Evolutionary conservation across 2,329 filamentous ascomycete species (phyloP), one percentile per base, ranked within the genome.

Genomic region (Colletotrichum nymphaeae): DNA sequence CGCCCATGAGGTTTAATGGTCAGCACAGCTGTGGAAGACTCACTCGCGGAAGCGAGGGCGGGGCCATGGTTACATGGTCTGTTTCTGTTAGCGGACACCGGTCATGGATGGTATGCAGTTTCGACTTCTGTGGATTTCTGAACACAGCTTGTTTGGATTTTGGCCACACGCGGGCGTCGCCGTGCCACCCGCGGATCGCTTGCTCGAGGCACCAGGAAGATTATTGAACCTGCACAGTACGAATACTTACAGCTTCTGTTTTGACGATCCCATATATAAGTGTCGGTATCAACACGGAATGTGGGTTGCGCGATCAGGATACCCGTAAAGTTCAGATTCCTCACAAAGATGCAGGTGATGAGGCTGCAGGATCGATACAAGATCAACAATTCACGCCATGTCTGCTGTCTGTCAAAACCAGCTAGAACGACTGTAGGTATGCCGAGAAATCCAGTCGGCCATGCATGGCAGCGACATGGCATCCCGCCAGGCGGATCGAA

Each of bases 401-500:
- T n/a, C 16, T 49, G 42, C 42, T 22, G 19, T 49, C 42, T 49
- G 42, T n/a, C 42, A 9, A 49, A 49, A 11, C 42, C 19, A 8
- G 19, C 42, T n/a, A 37, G 42, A 24, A 12, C 42, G 58, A 19
- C 58, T 19, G 2, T 14, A 24, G 37, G 35, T 46, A 55, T 12
- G 26, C 30, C 42, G 19, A 57, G 59, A 22, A 22, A n/a, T 46
- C 24, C 8, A 14, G 22, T 57, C 19, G 62, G 35, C 22, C n/a
- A 22, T 64, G 67, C 42, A 55, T 37, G 56, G 12, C 26, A 28
- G 57, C 32, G 52, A 57, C 65, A 69, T 60, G 55, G 46, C 66
- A 69, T 37, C 59, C 42, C 59, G 67, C 60, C 70, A 64, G 53
- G 35, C 69, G 65, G 69, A 64, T 72, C 58, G 14, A 58, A 53